A percentile compares a stretch with the other conserved stretches of the same genome.
Evolutionary conservation across 169 alveolate genomes (phyloP).

Genomic region (Ichthyophthirius multifiliis): DNA sequence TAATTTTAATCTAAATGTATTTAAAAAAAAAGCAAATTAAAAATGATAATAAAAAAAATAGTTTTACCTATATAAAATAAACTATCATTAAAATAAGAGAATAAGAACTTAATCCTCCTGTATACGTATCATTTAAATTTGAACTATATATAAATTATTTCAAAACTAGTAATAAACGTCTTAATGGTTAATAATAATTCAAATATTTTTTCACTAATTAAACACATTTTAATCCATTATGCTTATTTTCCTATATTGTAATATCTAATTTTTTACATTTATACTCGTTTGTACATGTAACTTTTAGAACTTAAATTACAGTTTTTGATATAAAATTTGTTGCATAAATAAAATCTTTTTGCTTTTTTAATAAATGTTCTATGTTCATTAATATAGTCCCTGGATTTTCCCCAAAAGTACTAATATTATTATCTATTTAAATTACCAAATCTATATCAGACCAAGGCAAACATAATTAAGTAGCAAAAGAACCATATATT

Average conservation of each 20-base stretch:
- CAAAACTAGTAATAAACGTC: constrained; percentile 67
- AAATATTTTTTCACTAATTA: constrained; percentile 58
- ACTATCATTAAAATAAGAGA: constrained; percentile 76
- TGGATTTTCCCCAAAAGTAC: background rate
- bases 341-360: background rate
- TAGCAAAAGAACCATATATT: constrained; percentile 80
- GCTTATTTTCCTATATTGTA: constrained; percentile 67
- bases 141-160: constrained; percentile 62
- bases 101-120: constrained; percentile 79
- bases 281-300: constrained; percentile 48
- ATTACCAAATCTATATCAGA: constrained; percentile 78
- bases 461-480: constrained; percentile 76
- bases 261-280: constrained; percentile 62
- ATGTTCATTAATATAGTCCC: background rate
- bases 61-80: constrained; percentile 48
- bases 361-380: constrained; percentile 30
- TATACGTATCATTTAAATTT: constrained; percentile 73
- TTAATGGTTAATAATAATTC: constrained; percentile 48
- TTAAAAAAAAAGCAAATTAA: background rate
- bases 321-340: constrained; percentile 15
- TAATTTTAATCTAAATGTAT: background rate
- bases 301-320: constrained; percentile 65
- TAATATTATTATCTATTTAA: background rate
- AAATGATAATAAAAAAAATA: background rate
- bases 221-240: constrained; percentile 78